Evolutionary conservation across 176 grass and related monocot genomes (phyloP).

Genomic region (Eremochloa ophiuroides): DNA sequence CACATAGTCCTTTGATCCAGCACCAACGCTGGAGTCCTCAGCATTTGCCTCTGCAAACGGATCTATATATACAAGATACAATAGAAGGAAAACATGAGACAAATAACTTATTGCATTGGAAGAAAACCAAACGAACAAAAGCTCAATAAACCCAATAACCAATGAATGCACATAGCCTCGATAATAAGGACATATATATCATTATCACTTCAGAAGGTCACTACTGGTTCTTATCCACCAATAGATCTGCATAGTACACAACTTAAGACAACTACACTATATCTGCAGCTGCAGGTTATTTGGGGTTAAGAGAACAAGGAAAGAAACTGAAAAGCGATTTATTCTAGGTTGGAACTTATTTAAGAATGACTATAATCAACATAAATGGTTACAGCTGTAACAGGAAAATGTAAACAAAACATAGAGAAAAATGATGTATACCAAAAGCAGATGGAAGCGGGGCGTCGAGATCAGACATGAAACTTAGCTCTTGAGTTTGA

Average conservation of each 20-base stretch:
- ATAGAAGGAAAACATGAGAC: too few relatives aligned
- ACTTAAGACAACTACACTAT: not conserved
- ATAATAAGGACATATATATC: not conserved
- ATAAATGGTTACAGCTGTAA: not conserved
- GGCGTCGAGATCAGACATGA: slow-evolving; percentile 60
- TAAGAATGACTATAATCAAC: not conserved
- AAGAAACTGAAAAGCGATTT: not conserved
- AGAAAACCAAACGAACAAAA: not conserved
- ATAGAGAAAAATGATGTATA: slow-evolving; percentile 11
- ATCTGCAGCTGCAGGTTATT: not conserved
- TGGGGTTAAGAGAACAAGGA: not conserved
- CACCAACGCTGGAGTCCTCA: slow-evolving; percentile 53
- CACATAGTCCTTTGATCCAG: slow-evolving; percentile 64
- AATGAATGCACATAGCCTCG: not conserved
- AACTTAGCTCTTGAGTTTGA: slow-evolving; percentile 37
- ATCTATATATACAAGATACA: too few relatives aligned
- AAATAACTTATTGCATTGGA: not conserved
- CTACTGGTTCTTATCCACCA: not conserved
- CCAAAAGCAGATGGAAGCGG: slow-evolving; percentile 60
- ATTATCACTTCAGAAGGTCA: not conserved
- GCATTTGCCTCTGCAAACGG: slow-evolving; percentile 68
- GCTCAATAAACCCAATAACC: not conserved
- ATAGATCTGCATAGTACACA: not conserved
- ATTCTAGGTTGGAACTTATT: not conserved
- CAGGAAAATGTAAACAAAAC: not conserved